phyloP scores from a whole-genome alignment of 495 filamentous ascomycete genomes.

The Diplogelasinospora grovesii region DNA sequence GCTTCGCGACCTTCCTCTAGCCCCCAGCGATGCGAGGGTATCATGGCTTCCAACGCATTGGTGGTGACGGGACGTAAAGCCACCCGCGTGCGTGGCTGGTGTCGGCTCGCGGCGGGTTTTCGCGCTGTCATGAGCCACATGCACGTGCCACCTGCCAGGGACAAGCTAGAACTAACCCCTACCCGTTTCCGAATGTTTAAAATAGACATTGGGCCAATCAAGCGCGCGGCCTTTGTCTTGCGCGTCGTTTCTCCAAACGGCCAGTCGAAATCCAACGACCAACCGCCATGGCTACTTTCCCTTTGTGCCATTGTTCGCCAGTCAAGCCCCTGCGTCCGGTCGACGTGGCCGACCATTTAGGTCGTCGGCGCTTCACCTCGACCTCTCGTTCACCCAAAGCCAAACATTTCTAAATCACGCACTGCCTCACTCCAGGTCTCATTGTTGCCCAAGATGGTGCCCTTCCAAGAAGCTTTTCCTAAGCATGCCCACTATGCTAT shows the following conservation, averaged over 20 bases:
- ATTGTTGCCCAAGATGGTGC: no score
- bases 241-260: conserved; percentile 12
- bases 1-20: no score
- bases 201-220: conserved; percentile 27
- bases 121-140: neutral
- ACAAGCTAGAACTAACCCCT: neutral
- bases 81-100: neutral
- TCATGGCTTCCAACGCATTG: no score
- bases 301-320: no score
- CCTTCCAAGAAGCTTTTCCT: conserved; percentile 2
- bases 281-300: no score
- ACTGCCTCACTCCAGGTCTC: conserved; percentile 19
- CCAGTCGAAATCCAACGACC: no score
- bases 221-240: neutral
- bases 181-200: conserved; percentile 9
- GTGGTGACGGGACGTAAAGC: neutral
- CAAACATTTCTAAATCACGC: conserved; percentile 15
- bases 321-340: conserved; percentile 5
- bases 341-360: neutral
- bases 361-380: conserved; percentile 15
- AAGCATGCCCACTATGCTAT: no score
- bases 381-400: conserved; percentile 19
- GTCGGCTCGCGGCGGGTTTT: neutral
- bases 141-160: neutral
- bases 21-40: no score